phyloP scores from a whole-genome alignment of 2,329 filamentous ascomycete species.

The Sporothrix inflata region DNA sequence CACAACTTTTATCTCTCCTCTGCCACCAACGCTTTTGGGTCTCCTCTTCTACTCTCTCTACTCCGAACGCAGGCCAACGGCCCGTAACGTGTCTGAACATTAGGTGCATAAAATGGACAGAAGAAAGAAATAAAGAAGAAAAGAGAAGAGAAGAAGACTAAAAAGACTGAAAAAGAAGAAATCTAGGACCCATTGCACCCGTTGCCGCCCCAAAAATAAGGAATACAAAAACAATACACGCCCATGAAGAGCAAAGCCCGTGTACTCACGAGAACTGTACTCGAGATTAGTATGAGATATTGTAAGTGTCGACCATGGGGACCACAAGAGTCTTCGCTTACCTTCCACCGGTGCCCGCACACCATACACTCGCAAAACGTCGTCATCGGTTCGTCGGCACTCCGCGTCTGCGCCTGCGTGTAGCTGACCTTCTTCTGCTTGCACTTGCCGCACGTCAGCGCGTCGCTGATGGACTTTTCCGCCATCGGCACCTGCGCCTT shows the following conservation, averaged over 20 bases:
- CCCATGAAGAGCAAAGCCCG: neutral
- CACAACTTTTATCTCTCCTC: neutral
- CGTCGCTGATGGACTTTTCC: constrained; percentile 87
- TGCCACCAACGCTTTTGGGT: neutral
- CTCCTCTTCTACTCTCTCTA: constrained; percentile 1
- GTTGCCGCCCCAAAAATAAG: constrained; percentile 10
- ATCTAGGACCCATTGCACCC: neutral
- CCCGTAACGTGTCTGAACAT: neutral
- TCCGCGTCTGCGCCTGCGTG: constrained; percentile 91
- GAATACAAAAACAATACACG: constrained; percentile 17
- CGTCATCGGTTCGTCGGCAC: constrained; percentile 91
- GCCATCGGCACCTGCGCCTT: constrained; percentile 92
- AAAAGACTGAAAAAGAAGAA: neutral
- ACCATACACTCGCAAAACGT: constrained; percentile 74
- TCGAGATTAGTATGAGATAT: constrained; percentile 6
- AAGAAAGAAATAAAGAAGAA: neutral
- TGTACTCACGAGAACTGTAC: constrained; percentile 11
- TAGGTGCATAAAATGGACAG: neutral
- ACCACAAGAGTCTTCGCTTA: constrained; percentile 43
- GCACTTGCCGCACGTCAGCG: constrained; percentile 88
- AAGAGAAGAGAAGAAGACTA: neutral
- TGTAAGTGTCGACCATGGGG: neutral
- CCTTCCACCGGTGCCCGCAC: constrained; percentile 74
- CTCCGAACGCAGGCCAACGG: neutral
- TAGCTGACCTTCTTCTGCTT: constrained; percentile 94